phyloP scores from a whole-genome alignment of 2,329 filamentous ascomycete genomes.

The Neopestalotiopsis sp. region DNA sequence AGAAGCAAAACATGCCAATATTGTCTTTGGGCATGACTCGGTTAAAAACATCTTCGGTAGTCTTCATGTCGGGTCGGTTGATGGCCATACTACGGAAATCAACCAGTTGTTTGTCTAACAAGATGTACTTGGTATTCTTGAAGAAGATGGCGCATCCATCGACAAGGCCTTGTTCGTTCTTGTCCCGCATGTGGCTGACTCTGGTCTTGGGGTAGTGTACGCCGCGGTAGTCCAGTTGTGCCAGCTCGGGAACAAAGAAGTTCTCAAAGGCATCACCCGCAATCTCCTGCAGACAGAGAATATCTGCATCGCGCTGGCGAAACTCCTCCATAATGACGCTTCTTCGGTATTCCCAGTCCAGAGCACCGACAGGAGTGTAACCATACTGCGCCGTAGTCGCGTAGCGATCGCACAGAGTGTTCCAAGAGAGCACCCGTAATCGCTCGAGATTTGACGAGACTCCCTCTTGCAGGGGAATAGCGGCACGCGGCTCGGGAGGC shows the following conservation, averaged over 20 bases:
- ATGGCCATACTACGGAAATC: conserved; percentile 93
- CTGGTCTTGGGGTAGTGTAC: conserved; percentile 91
- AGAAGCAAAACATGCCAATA: conserved; percentile 88
- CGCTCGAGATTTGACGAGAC: conserved; percentile 66
- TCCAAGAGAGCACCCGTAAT: conserved; percentile 90
- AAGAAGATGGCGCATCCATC: conserved; percentile 98
- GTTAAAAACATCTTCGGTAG: conserved; percentile 97
- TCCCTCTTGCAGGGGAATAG: conserved; percentile 78
- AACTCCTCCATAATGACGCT: conserved; percentile 86
- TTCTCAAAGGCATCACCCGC: conserved; percentile 91
- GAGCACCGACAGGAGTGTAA: conserved; percentile 82
- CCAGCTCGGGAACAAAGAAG: conserved; percentile 86
- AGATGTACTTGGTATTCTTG: conserved; percentile 91
- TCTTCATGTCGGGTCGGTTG: conserved; percentile 95
- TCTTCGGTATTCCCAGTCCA: conserved; percentile 87
- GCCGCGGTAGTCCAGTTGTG: conserved; percentile 89
- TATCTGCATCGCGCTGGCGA: conserved; percentile 79
- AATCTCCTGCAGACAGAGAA: conserved; percentile 92
- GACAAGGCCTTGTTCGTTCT: conserved; percentile 79
- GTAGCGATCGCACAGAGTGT: conserved; percentile 93
- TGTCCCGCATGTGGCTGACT: conserved; percentile 89
- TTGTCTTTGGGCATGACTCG: conserved; percentile 98
- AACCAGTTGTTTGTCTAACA: conserved; percentile 92
- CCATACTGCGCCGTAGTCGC: conserved; percentile 86
- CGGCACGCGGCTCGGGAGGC: conserved; percentile 77